Evolutionary conservation across 306 rosid genomes (phyloP), one percentile per base, ranked within the genome.

Genomic region (Quercus dentata): DNA sequence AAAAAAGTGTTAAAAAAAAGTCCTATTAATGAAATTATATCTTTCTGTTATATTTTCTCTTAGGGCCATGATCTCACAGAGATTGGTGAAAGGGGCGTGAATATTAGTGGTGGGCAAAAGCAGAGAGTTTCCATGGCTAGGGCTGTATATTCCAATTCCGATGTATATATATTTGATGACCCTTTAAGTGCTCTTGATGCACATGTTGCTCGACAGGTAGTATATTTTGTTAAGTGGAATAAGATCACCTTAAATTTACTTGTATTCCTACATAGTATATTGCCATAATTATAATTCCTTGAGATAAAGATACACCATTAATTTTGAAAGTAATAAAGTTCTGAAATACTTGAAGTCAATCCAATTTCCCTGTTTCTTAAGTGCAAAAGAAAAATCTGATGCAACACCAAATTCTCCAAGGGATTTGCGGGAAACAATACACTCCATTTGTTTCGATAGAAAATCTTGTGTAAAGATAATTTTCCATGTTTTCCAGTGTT

Each of bases 141-240:
- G 59, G 97, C 97, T 77, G 85, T 91, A 74, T 94, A 94, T 88
- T 94, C 98, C 52, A 73, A 88, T 79, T 90, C 97, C 0, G 98
- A 94, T 72, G 88, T 91, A 5, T 94, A 90, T 79, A 85, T 92
- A 84, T 94, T 94, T 73, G 98, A 94, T 74, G 98, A 92, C 79
- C 97, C 98, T 77, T 87, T 94, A 80, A 94, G 98, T 78, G 98
- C 97, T 85, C 91, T 94, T 67, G 98, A 94, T 81, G 88, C 97
- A 76, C 97, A 91, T 79, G 91, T 94, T 79, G 90, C 94, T 23
- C 90, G 83, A 78, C 86, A 92, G 97, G 98, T 94, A 88, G 18
- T 58, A 71, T 46, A 80, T 75, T 31, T 56, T 74, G 55, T 73
- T 76, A 21, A 65, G 71, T 38, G 75, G 57, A 56, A 70, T 74